A percentile compares a stretch with the other conserved stretches of the same genome.
phyloP scores from a whole-genome alignment of 2,329 filamentous ascomycete species.

The Pseudocercospora fijiensis region DNA sequence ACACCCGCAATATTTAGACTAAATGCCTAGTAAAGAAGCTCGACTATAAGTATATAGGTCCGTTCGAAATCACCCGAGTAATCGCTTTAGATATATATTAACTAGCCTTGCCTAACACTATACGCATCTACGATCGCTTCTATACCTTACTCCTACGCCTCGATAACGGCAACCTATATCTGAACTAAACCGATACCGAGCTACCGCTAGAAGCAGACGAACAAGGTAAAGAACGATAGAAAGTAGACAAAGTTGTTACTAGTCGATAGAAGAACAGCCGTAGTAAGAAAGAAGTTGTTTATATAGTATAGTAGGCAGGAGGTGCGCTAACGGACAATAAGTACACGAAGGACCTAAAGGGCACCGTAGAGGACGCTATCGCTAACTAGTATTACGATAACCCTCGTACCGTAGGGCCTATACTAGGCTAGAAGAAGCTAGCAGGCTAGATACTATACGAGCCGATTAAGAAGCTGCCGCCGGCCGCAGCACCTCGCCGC shows the following conservation, averaged over 20 bases:
- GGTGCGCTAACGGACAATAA: neutral
- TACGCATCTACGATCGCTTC: neutral
- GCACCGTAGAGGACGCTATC: neutral
- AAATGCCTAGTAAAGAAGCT: too few relatives aligned
- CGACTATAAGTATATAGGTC: too few relatives aligned
- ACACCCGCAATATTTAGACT: too few relatives aligned
- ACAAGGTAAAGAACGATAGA: neutral
- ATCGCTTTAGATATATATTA: neutral
- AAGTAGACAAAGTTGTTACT: neutral
- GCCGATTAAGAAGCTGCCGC: neutral
- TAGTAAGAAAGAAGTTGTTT: too few relatives aligned
- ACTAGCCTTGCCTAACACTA: neutral
- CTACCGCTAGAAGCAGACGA: neutral
- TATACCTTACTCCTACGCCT: neutral
- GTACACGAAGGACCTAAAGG: neutral
- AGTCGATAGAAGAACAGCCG: neutral
- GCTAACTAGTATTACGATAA: neutral
- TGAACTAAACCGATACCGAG: neutral
- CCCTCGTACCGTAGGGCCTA: neutral
- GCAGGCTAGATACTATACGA: neutral
- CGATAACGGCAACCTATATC: neutral
- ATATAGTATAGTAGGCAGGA: neutral
- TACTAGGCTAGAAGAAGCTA: neutral
- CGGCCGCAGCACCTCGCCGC: too few relatives aligned
- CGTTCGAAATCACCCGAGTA: neutral